Conservation (phyloP, 2,329 filamentous ascomycete genomes). For the Stagonosporopsis tanaceti region DNA sequence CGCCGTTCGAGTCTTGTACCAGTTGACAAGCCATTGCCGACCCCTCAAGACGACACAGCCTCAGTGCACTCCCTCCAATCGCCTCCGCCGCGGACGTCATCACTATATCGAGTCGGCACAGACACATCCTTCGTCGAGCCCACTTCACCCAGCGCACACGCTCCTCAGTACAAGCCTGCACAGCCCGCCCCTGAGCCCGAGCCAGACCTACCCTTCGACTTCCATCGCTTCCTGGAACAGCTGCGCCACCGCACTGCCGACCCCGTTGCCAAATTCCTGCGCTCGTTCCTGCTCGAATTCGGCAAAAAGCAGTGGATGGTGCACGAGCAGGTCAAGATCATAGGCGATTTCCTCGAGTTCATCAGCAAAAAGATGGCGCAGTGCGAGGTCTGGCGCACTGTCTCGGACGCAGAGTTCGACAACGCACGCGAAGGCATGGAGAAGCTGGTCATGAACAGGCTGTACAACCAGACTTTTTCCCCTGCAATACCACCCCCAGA, state of each 20-base stretch:
- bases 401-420: conserved; percentile 96
- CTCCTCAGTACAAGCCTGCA: conserved; percentile 64
- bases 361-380: conserved; percentile 98
- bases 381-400: conserved; percentile 95
- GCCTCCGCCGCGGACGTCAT: conserved; percentile 47
- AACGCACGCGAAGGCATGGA: conserved; percentile 99
- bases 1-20: conserved; percentile 88
- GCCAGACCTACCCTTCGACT: conserved; percentile 89
- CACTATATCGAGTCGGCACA: conserved; percentile 43
- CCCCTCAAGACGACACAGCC: conserved; percentile 32
- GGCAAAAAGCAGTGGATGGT: conserved; percentile 99
- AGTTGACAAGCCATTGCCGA: conserved; percentile 56
- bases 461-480: conserved; percentile 96
- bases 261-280: conserved; percentile 92
- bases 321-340: conserved; percentile 99
- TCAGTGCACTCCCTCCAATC: conserved; percentile 37
- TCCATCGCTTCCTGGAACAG: conserved; percentile 95
- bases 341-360: conserved; percentile 93
- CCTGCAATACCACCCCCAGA: conserved; percentile 87
- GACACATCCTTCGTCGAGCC: conserved; percentile 42
- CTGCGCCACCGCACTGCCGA: conserved; percentile 97
- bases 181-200: conserved; percentile 68
- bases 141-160: conserved; percentile 45
- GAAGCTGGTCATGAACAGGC: conserved; percentile 97
- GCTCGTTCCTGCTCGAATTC: conserved; percentile 94